Conservation (phyloP, 2,329 filamentous ascomycete species). For the Microsporum audouinii region DNA sequence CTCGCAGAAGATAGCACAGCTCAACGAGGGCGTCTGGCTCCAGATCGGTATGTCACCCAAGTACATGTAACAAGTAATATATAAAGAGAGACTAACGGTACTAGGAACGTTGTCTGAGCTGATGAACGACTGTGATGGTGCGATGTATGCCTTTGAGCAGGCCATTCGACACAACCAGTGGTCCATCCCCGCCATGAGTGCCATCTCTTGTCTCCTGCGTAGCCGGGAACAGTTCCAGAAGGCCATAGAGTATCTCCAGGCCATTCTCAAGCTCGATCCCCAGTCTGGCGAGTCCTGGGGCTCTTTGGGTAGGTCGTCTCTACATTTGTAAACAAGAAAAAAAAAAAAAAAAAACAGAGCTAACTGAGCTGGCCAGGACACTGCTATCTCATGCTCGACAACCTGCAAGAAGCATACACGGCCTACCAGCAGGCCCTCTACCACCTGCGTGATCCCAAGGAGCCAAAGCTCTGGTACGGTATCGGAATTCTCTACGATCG, state of each 20-base stretch:
- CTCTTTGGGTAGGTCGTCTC: slow-evolving; percentile 58
- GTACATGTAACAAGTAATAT: too few relatives aligned
- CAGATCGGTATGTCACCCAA: slow-evolving; percentile 63
- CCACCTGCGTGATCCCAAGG: slow-evolving; percentile 87
- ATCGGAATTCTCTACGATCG: slow-evolving; percentile 96
- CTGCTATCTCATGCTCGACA: slow-evolving; percentile 98
- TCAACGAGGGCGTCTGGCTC: slow-evolving; percentile 86
- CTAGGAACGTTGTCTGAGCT: slow-evolving; percentile 75
- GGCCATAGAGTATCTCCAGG: slow-evolving; percentile 84
- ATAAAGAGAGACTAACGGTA: slow-evolving; percentile 23
- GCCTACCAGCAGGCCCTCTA: slow-evolving; percentile 94
- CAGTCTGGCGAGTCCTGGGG: slow-evolving; percentile 95
- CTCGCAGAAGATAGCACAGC: slow-evolving; percentile 60
- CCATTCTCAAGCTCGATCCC: slow-evolving; percentile 77
- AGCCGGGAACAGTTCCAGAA: slow-evolving; percentile 89
- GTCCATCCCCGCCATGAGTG: slow-evolving; percentile 85
- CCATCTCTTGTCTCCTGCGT: slow-evolving; percentile 81
- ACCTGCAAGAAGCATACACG: slow-evolving; percentile 89
- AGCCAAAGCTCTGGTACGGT: slow-evolving; percentile 96
- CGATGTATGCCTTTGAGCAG: slow-evolving; percentile 80
- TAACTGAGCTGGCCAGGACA: slow-evolving; percentile 52
- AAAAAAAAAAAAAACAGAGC: not conserved
- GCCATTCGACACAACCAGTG: slow-evolving; percentile 77
- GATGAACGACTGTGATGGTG: slow-evolving; percentile 77
- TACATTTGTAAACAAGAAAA: not conserved